phyloP scores from a whole-genome alignment of 2,329 filamentous ascomycete species.

The Botrytis squamosa region DNA sequence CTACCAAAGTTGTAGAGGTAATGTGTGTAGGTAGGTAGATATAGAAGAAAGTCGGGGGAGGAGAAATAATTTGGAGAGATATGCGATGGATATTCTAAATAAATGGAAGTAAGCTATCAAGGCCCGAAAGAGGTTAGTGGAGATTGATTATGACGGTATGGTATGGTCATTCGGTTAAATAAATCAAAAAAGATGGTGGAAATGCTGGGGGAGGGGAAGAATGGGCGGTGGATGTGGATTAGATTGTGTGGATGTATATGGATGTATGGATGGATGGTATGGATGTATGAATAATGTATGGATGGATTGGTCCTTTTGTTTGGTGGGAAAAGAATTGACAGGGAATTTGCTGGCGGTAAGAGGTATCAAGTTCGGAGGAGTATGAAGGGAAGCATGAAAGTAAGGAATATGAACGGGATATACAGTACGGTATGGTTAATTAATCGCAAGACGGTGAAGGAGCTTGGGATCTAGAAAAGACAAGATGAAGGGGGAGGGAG shows the following conservation, averaged over 20 bases:
- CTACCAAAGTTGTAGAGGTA: background rate
- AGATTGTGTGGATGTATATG: background rate
- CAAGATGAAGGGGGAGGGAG: background rate
- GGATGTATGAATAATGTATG: background rate
- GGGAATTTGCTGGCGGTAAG: conserved; percentile 5
- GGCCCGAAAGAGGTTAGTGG: background rate
- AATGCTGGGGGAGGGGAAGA: conserved; percentile 7
- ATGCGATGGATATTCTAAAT: background rate
- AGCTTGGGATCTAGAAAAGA: background rate
- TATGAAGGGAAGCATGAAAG: background rate
- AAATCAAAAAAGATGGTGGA: background rate
- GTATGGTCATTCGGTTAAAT: background rate
- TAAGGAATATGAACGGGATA: background rate
- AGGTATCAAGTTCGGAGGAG: background rate
- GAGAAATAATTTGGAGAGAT: background rate
- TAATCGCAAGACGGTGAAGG: background rate
- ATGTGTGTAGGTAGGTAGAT: background rate
- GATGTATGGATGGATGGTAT: background rate
- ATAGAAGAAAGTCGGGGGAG: background rate
- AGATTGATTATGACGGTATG: background rate
- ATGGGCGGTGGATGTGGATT: background rate
- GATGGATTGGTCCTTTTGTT: background rate
- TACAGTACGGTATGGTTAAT: background rate
- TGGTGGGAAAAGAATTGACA: background rate
- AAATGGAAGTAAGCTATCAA: background rate